phyloP scores from a whole-genome alignment of 2,329 filamentous ascomycete species.

The Dryadomyces quercus-mongolicae region DNA sequence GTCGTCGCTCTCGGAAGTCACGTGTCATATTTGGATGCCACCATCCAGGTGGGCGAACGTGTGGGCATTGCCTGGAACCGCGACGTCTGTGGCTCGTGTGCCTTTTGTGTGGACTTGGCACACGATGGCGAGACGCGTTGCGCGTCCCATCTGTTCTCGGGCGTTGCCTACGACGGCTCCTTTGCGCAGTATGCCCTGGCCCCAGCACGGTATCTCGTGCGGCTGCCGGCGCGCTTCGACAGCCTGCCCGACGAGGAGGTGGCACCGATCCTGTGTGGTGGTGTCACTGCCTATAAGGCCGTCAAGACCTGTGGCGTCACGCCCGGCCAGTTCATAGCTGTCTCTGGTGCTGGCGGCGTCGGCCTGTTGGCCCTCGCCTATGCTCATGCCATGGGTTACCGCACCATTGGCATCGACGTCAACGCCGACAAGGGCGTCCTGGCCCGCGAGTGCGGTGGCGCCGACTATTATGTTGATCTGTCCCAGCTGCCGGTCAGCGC shows the following conservation, averaged over 20 bases:
- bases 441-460: conserved; percentile 16
- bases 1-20: conserved; percentile 24
- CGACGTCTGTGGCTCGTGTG: conserved; percentile 23
- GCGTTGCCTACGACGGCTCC: conserved; percentile 22
- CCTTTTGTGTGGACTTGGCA: conserved; percentile 14
- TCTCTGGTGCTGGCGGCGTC: conserved; percentile 27
- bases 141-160: conserved; percentile 20
- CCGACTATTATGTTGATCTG: conserved; percentile 26
- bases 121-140: conserved; percentile 25
- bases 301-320: conserved; percentile 20
- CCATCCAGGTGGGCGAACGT: conserved; percentile 19
- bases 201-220: conserved; percentile 21
- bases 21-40: conserved; percentile 14
- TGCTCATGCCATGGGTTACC: conserved; percentile 28
- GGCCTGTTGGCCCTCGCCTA: conserved; percentile 25
- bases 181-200: conserved; percentile 26
- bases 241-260: conserved; percentile 22
- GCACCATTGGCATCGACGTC: conserved; percentile 25
- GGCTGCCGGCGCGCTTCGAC: conserved; percentile 18
- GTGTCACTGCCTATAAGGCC: conserved; percentile 30
- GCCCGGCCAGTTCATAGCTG: conserved; percentile 23
- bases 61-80: conserved; percentile 27
- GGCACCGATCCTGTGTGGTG: conserved; percentile 29
- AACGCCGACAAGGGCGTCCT: conserved; percentile 18
- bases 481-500: conserved; percentile 4